phyloP scores from a whole-genome alignment of 257 asterid genomes.

The Plantago ovata region DNA sequence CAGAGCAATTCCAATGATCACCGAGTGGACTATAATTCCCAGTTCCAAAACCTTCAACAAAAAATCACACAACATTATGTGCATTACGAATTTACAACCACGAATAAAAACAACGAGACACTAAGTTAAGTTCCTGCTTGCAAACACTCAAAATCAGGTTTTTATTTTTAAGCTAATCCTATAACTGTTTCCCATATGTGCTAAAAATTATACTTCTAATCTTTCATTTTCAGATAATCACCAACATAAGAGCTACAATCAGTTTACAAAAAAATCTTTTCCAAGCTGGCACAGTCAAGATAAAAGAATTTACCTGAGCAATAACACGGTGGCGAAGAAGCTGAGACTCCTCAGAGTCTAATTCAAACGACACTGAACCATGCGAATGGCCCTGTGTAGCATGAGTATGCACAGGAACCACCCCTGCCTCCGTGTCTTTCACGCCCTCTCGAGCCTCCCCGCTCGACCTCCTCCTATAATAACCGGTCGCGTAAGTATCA shows the following conservation, averaged over 20 bases:
- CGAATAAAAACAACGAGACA: background rate
- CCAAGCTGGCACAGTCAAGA: too few species aligned
- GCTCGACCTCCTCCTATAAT: slow-evolving; percentile 15
- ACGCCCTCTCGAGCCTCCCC: background rate
- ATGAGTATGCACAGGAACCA: slow-evolving; percentile 23
- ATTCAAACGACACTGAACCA: slow-evolving; percentile 20
- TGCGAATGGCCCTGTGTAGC: slow-evolving; percentile 43
- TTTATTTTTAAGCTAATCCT: too few species aligned
- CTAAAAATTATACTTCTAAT: too few species aligned
- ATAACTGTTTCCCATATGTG: too few species aligned
- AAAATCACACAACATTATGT: background rate
- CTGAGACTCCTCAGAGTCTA: slow-evolving; percentile 17
- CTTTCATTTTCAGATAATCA: too few species aligned
- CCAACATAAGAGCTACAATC: too few species aligned
- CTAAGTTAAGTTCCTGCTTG: too few species aligned
- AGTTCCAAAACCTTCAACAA: slow-evolving; percentile 37
- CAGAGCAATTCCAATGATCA: slow-evolving; percentile 41
- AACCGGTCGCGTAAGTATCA: slow-evolving; percentile 39
- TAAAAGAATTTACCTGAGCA: slow-evolving; percentile 31
- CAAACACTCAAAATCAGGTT: too few species aligned
- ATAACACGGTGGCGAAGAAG: slow-evolving; percentile 42
- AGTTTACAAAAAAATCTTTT: background rate
- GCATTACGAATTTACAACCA: background rate
- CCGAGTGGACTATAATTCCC: slow-evolving; percentile 44
- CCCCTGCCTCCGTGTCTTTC: slow-evolving; percentile 15